Evolutionary conservation across 179 eudicot genomes (phyloP), one percentile per base, ranked within the genome.

Genomic region (Silene vulgaris): DNA sequence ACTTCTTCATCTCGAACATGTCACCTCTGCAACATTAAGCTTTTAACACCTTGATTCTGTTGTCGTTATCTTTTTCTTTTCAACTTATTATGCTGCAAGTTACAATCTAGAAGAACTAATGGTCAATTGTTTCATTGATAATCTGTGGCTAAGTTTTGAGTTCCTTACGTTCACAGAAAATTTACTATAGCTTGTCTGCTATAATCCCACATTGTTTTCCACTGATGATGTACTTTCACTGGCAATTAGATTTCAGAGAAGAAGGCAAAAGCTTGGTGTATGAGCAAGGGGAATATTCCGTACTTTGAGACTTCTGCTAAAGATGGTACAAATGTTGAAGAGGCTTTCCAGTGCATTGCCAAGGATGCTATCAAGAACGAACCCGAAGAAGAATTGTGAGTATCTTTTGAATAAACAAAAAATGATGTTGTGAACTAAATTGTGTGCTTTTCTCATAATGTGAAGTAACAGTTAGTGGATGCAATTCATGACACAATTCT

Each of bases 281-380:
- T 83, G 67, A 82, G 87, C 72, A 88, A 85, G 81, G 90, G 90
- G 28, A 77, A 89, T 30, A 85, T 90, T 48, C 89, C 93, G 3
- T 89, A 88, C 84, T 86, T 90, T 43, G 87, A 85, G 77, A 90
- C 93, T 23, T 90, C 92, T 59, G 95, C 95, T 32, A 90, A 90
- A 77, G 90, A 90, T 65, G 91, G 89, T 70, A 85, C 82, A 48
- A 90, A 90, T 62, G 96, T 90, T 20, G 92, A 90, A 77, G 90
- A 85, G 76, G 92, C 96, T 69, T 90, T 90, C 75, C 86, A 85
- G 76, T 82, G 88, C 52, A 88, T 88, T 71, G 96, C 92, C 35
- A 83, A 86, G 80, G 85, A 85, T 77, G 96, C 96, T 35, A 78
- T 90, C 26, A 82, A 73, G 72, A 88, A 84, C 77, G 95, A 86